Evolutionary conservation across 176 grass and related monocot species (phyloP).

Genomic region (Calamus simplicifolius): DNA sequence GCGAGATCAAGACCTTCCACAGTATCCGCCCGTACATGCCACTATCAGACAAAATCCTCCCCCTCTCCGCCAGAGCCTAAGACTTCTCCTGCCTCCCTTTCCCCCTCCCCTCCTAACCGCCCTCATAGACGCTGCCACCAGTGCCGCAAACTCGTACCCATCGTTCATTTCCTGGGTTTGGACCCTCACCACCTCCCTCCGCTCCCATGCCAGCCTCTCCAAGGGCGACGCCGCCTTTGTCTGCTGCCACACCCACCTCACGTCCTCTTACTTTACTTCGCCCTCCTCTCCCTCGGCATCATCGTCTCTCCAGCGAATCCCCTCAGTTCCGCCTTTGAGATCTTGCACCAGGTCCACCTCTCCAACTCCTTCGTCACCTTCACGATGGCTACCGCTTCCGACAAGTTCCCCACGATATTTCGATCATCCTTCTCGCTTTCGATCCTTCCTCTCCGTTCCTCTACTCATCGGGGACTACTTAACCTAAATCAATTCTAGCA

Average conservation of each 20-base stretch:
- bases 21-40: constrained; percentile 30
- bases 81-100: constrained; percentile 35
- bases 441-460: constrained; percentile 29
- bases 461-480: constrained; percentile 89
- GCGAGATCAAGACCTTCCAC: constrained; percentile 39
- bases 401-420: constrained; percentile 28
- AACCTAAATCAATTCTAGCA: too few relatives aligned
- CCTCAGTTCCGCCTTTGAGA: constrained; percentile 34
- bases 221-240: constrained; percentile 48
- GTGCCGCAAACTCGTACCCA: constrained; percentile 42
- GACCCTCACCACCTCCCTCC: constrained; percentile 39
- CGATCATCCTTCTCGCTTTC: constrained; percentile 42
- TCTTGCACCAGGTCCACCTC: constrained; percentile 35
- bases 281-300: constrained; percentile 60
- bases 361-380: constrained; percentile 44
- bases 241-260: constrained; percentile 36
- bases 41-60: constrained; percentile 35
- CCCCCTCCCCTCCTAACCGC: constrained; percentile 35
- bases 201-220: constrained; percentile 19
- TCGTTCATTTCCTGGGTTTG: constrained; percentile 43
- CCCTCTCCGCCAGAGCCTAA: constrained; percentile 39
- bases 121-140: constrained; percentile 34
- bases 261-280: constrained; percentile 43
- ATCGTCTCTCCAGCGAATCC: constrained; percentile 67
- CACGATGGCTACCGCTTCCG: constrained; percentile 19